phyloP scores from a whole-genome alignment of 1,284 basidiomycete genomes.

The Xanthoconium separans region DNA sequence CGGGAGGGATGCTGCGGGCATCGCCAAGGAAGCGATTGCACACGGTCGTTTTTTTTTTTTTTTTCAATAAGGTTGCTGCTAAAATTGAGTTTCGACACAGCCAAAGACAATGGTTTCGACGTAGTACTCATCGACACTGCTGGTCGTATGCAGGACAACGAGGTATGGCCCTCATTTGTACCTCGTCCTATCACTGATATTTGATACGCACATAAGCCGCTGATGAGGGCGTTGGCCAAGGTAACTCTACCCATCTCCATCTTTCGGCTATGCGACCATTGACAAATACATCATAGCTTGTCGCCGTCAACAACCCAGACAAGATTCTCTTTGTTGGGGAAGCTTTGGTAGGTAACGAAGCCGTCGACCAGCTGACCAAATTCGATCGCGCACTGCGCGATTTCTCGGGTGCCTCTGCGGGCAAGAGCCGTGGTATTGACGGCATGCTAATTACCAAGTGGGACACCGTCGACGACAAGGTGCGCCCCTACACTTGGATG shows the following conservation, averaged over 20 bases:
- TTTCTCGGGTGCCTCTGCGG: constrained; percentile 72
- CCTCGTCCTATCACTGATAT: not conserved
- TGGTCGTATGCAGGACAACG: constrained; percentile 98
- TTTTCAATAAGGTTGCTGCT: not conserved
- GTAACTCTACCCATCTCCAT: constrained; percentile 38
- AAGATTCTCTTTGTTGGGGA: constrained; percentile 97
- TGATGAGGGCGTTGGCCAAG: constrained; percentile 98
- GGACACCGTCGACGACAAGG: constrained; percentile 95
- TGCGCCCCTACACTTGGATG: constrained; percentile 26
- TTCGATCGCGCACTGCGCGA: constrained; percentile 91
- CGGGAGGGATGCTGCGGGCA: constrained; percentile 97
- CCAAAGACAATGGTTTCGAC: constrained; percentile 84
- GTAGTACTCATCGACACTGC: constrained; percentile 96
- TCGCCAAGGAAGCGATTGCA: constrained; percentile 91
- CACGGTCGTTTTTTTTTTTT: constrained; percentile 68
- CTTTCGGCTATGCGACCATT: constrained; percentile 1
- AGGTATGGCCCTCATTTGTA: constrained; percentile 51
- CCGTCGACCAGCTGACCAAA: constrained; percentile 92
- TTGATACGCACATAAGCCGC: constrained; percentile 53
- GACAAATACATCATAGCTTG: constrained; percentile 56
- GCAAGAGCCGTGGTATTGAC: constrained; percentile 86
- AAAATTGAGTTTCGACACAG: constrained; percentile 40
- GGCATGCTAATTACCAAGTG: constrained; percentile 97
- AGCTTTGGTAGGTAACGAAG: constrained; percentile 94
- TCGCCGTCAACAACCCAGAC: constrained; percentile 89